Evolutionary conservation across 768 basidiomycete genomes (phyloP).

Genomic region (Mycena alexandri): DNA sequence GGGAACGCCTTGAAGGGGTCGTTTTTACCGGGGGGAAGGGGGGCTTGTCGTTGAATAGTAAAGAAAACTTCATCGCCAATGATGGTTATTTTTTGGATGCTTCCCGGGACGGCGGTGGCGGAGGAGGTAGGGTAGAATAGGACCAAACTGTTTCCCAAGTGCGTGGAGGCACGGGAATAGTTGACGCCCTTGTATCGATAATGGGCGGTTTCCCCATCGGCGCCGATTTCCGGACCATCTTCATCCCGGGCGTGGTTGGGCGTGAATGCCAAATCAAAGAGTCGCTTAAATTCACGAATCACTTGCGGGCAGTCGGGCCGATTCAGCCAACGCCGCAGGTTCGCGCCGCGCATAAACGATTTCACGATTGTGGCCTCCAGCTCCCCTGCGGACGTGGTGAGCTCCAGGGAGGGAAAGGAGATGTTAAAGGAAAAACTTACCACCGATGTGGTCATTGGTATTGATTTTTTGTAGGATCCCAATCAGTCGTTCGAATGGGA

Average conservation of each 20-base stretch:
- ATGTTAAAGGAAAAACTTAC: not conserved
- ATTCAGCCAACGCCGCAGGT: not conserved
- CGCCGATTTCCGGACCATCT: not conserved
- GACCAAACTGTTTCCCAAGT: not conserved
- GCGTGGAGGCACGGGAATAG: conserved; percentile 7
- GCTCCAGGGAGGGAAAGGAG: too few species aligned
- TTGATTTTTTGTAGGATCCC: conserved; percentile 50
- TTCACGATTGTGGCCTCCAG: conserved; percentile 27
- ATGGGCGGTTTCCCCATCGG: not conserved
- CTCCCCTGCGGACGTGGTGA: conserved; percentile 11
- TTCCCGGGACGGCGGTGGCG: not conserved
- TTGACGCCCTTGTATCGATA: not conserved
- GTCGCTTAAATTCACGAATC: not conserved
- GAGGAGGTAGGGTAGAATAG: too few species aligned
- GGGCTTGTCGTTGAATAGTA: conserved; percentile 21
- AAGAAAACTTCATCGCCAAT: not conserved
- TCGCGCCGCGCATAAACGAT: conserved; percentile 17
- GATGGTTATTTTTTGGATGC: conserved; percentile 19
- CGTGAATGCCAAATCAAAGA: conserved; percentile 10
- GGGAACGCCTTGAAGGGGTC: conserved; percentile 30
- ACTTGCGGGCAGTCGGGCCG: not conserved
- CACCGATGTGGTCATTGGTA: conserved; percentile 48
- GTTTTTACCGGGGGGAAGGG: not conserved
- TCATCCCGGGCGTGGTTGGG: not conserved
- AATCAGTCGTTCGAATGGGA: conserved; percentile 54